Conservation (phyloP, 805 yeast species). For the Kazachstania viticola region DNA sequence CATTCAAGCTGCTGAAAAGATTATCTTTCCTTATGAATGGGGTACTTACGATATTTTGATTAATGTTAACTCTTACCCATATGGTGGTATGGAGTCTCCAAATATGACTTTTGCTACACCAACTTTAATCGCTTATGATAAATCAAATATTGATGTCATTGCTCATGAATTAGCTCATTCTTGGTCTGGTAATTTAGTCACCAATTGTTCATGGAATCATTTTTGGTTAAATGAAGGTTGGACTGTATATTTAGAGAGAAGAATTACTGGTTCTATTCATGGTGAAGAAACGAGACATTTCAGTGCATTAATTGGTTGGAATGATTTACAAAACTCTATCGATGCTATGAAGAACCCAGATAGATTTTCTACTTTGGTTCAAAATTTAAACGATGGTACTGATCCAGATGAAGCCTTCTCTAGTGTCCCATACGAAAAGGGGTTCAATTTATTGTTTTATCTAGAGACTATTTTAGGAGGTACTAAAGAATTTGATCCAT, state of each 20-base stretch:
- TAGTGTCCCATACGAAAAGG: conserved; percentile 85
- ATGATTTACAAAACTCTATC: conserved; percentile 58
- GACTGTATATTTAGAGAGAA: conserved; percentile 85
- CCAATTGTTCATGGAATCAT: conserved; percentile 86
- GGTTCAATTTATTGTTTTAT: conserved; percentile 65
- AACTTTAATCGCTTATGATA: conserved; percentile 72
- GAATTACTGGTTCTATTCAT: conserved; percentile 67
- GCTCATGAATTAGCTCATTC: conserved; percentile 92
- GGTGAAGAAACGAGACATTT: conserved; percentile 74
- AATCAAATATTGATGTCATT: conserved; percentile 77
- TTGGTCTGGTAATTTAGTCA: conserved; percentile 86
- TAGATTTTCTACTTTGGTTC: conserved; percentile 54
- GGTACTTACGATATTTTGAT: conserved; percentile 68
- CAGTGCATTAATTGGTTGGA: conserved; percentile 82
- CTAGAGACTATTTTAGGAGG: conserved; percentile 66
- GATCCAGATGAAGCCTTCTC: conserved; percentile 90
- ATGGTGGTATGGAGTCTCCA: conserved; percentile 94
- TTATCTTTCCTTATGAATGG: conserved; percentile 76
- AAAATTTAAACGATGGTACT: conserved; percentile 51
- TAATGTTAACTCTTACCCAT: conserved; percentile 68
- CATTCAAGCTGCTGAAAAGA: conserved; percentile 61
- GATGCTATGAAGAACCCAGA: conserved; percentile 46
- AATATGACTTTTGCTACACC: conserved; percentile 87
- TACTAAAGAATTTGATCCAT: conserved; percentile 55
- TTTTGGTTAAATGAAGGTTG: conserved; percentile 94